phyloP scores from a whole-genome alignment of 2,329 filamentous ascomycete species.

The Epichloe sp. region DNA sequence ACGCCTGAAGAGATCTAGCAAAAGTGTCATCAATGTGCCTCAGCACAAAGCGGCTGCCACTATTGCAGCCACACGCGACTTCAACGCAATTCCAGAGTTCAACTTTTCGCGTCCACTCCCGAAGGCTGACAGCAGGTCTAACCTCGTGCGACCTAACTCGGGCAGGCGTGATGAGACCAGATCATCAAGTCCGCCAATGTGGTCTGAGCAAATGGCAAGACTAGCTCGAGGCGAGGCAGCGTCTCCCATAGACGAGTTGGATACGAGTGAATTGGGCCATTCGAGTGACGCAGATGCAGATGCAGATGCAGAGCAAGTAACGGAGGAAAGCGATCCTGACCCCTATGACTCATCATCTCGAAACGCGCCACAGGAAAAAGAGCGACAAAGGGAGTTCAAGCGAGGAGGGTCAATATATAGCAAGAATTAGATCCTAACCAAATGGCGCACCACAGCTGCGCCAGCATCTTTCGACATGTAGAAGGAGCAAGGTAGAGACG shows the following conservation, averaged over 20 bases:
- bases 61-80: slow-evolving; percentile 7
- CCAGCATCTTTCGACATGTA: background rate
- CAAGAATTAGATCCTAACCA: background rate
- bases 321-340: slow-evolving; percentile 22
- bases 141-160: background rate
- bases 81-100: slow-evolving; percentile 12
- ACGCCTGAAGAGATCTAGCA: slow-evolving; percentile 28
- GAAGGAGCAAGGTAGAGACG: background rate
- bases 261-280: slow-evolving; percentile 20
- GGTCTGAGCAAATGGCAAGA: slow-evolving; percentile 5
- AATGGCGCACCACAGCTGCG: too few relatives aligned
- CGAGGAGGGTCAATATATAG: background rate
- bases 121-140: background rate
- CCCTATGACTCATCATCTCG: slow-evolving; percentile 11
- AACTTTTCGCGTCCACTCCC: slow-evolving; percentile 19
- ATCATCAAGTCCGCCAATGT: background rate
- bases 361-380: background rate
- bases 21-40: slow-evolving; percentile 23
- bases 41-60: slow-evolving; percentile 9
- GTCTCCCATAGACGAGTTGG: slow-evolving; percentile 17
- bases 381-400: background rate
- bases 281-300: slow-evolving; percentile 20
- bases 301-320: slow-evolving; percentile 16
- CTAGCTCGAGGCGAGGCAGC: slow-evolving; percentile 7
- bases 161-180: background rate